phyloP scores from a whole-genome alignment of 176 grass and related monocot genomes.

The Hordeum marinum region DNA sequence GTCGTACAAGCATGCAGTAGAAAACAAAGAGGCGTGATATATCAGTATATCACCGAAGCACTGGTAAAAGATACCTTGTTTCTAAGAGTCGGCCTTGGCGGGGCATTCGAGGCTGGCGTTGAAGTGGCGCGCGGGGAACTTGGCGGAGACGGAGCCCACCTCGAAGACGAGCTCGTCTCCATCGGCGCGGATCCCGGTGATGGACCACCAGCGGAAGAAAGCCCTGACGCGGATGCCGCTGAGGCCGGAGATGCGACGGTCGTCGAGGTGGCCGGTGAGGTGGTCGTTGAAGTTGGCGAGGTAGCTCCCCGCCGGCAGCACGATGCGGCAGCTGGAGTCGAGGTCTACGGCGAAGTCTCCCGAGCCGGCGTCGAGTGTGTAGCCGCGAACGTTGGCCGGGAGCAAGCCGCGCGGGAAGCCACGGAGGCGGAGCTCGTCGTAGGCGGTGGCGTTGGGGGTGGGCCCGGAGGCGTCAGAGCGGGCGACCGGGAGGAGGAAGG shows the following conservation, averaged over 20 bases:
- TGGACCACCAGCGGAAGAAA: slow-evolving; percentile 62
- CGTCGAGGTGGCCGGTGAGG: slow-evolving; percentile 41
- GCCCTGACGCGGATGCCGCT: slow-evolving; percentile 52
- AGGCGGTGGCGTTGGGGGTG: slow-evolving; percentile 4
- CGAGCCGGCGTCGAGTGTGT: slow-evolving; percentile 41
- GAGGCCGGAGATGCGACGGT: slow-evolving; percentile 45
- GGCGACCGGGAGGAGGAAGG: slow-evolving; percentile 22
- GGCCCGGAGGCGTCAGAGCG: not conserved
- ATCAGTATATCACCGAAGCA: not conserved
- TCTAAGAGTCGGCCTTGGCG: slow-evolving; percentile 24
- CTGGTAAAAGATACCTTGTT: not conserved
- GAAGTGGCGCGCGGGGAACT: slow-evolving; percentile 52
- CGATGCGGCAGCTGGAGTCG: slow-evolving; percentile 41
- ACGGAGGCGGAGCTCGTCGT: slow-evolving; percentile 46
- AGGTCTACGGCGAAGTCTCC: slow-evolving; percentile 49
- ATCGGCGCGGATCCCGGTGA: slow-evolving; percentile 53
- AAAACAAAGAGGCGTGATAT: not conserved
- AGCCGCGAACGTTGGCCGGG: slow-evolving; percentile 41
- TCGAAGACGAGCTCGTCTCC: slow-evolving; percentile 56
- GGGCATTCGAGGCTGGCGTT: slow-evolving; percentile 55
- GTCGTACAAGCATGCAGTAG: not conserved
- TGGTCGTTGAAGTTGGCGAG: slow-evolving; percentile 43
- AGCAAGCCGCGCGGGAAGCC: slow-evolving; percentile 52
- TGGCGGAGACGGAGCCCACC: slow-evolving; percentile 48
- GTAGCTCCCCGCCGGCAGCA: slow-evolving; percentile 47